Evolutionary conservation across 805 yeast species (phyloP).

Genomic region (Monosporozyma aquatica): DNA sequence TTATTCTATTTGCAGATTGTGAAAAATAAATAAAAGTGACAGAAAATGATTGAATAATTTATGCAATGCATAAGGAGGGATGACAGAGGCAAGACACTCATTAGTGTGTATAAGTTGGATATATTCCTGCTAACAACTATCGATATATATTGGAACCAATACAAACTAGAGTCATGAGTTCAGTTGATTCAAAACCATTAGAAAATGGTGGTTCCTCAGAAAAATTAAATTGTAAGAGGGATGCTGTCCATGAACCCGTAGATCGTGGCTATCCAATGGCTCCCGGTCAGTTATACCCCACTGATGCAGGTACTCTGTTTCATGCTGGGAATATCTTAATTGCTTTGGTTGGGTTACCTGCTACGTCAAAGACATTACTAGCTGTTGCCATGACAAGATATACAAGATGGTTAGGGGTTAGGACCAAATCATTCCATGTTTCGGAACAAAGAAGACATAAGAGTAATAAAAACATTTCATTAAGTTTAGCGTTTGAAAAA

Average conservation of each 20-base stretch:
- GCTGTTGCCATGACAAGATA: conserved; percentile 88
- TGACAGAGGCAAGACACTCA: too few relatives aligned
- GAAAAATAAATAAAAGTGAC: too few relatives aligned
- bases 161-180: too few relatives aligned
- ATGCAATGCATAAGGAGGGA: too few relatives aligned
- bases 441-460: conserved; percentile 72
- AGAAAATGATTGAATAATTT: too few relatives aligned
- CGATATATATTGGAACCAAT: too few relatives aligned
- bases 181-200: too few relatives aligned
- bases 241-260: conserved; percentile 54
- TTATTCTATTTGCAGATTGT: too few relatives aligned
- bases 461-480: conserved; percentile 27
- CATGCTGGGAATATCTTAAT: conserved; percentile 93
- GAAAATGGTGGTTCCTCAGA: background rate
- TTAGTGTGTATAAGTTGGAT: too few relatives aligned
- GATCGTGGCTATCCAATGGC: conserved; percentile 45
- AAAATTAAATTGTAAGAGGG: conserved; percentile 18
- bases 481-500: conserved; percentile 46
- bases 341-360: conserved; percentile 86
- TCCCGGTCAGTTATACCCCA: conserved; percentile 88
- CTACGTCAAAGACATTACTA: conserved; percentile 88
- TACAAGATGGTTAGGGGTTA: conserved; percentile 92
- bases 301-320: conserved; percentile 84
- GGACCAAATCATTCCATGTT: conserved; percentile 82
- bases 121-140: too few relatives aligned